Percentiles rank a stretch among this genome's conserved stretches.
phyloP scores from a whole-genome alignment of 2,329 filamentous ascomycete genomes.

The Colletotrichum siamense region DNA sequence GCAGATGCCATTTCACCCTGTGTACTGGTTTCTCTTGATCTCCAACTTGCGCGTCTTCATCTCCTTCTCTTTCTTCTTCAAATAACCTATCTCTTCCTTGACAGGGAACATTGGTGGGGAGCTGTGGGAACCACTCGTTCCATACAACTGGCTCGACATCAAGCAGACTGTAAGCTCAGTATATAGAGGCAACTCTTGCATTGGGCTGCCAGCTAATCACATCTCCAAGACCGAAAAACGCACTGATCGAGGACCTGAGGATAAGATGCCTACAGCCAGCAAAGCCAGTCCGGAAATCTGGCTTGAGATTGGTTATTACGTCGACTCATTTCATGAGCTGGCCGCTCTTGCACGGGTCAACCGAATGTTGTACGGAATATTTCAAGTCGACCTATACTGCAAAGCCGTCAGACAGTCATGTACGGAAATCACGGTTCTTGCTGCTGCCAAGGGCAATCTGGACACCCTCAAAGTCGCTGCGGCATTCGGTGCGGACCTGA shows the following conservation, averaged over 20 bases:
- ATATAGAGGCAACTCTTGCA: rapidly evolving
- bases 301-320: not conserved
- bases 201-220: rapidly evolving
- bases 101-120: not conserved
- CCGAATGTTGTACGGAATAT: not conserved
- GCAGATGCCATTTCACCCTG: not conserved
- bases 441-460: not conserved
- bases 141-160: not conserved
- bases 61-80: not conserved
- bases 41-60: not conserved
- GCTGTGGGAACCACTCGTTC: not conserved
- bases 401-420: not conserved
- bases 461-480: not conserved
- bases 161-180: not conserved
- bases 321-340: not conserved
- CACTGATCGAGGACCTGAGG: rapidly evolving
- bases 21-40: not conserved
- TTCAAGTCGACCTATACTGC: not conserved
- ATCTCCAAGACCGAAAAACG: not conserved
- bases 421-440: not conserved
- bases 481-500: not conserved
- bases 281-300: not conserved
- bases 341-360: not conserved
- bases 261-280: not conserved
- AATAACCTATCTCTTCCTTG: rapidly evolving